phyloP scores from a whole-genome alignment of 2,329 filamentous ascomycete species.

The Microdochium nivale region DNA sequence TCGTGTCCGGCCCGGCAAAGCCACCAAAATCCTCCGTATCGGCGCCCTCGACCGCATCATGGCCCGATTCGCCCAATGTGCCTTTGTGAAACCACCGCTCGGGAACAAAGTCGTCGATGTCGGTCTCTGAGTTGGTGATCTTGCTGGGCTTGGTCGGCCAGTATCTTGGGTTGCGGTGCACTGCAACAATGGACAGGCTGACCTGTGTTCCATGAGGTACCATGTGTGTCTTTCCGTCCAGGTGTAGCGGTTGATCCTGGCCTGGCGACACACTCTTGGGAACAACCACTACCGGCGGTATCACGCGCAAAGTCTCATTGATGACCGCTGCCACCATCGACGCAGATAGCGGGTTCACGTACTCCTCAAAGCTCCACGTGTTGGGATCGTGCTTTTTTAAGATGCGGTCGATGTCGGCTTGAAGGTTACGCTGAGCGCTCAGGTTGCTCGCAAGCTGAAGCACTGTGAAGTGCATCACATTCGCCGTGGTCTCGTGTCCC shows the following conservation, averaged over 20 bases:
- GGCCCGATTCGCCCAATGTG: slow-evolving; percentile 9
- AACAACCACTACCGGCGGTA: slow-evolving; percentile 63
- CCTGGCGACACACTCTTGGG: slow-evolving; percentile 52
- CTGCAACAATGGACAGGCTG: background rate
- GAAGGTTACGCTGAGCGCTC: slow-evolving; percentile 54
- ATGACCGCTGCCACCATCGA: slow-evolving; percentile 67
- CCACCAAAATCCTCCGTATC: slow-evolving; percentile 47
- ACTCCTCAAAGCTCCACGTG: slow-evolving; percentile 63
- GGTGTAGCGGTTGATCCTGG: slow-evolving; percentile 18
- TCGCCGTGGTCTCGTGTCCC: slow-evolving; percentile 75
- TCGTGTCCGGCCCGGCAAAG: slow-evolving; percentile 49
- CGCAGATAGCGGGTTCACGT: slow-evolving; percentile 56
- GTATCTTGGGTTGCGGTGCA: slow-evolving; percentile 5
- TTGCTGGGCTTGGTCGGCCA: slow-evolving; percentile 12
- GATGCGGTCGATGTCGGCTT: slow-evolving; percentile 59
- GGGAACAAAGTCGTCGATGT: slow-evolving; percentile 48
- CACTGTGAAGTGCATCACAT: slow-evolving; percentile 63
- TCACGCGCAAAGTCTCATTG: slow-evolving; percentile 67
- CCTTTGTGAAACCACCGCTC: slow-evolving; percentile 45
- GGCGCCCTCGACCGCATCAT: slow-evolving; percentile 22
- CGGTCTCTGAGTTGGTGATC: slow-evolving; percentile 23
- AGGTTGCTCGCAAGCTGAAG: slow-evolving; percentile 60
- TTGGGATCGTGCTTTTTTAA: slow-evolving; percentile 48
- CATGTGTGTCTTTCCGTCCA: background rate
- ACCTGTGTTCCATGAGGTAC: background rate